Conservation (phyloP, 352 stramenopile genomes). For the Phytopythium mirpurense region DNA sequence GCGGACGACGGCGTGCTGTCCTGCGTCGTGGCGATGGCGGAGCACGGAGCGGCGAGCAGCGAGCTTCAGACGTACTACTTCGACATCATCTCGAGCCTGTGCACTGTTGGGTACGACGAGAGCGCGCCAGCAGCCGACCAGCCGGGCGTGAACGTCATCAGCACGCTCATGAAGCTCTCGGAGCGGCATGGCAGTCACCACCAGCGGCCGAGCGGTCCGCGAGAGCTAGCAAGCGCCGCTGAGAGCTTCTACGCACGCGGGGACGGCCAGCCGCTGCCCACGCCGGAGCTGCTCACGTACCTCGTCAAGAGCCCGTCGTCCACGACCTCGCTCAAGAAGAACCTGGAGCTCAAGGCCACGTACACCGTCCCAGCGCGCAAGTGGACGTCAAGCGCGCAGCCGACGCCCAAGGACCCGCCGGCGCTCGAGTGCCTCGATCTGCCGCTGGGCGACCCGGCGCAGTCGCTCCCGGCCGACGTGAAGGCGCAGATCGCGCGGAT, state of each 20-base stretch:
- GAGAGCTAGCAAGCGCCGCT: neutral
- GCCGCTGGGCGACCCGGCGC: constrained; percentile 45
- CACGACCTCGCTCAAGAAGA: constrained; percentile 53
- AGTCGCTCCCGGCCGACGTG: constrained; percentile 37
- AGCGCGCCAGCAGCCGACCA: constrained; percentile 15
- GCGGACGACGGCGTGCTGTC: constrained; percentile 50
- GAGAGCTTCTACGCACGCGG: constrained; percentile 44
- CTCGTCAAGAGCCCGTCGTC: constrained; percentile 48
- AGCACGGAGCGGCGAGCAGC: constrained; percentile 13
- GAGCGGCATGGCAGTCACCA: constrained; percentile 29
- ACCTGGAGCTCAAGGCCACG: constrained; percentile 54
- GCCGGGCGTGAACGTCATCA: constrained; percentile 65
- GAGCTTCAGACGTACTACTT: constrained; percentile 57
- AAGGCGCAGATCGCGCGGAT: constrained; percentile 46
- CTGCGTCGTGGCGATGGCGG: constrained; percentile 43
- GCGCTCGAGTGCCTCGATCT: constrained; percentile 54
- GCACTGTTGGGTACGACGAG: constrained; percentile 50
- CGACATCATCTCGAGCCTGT: constrained; percentile 70
- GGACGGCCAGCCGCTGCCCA: constrained; percentile 19
- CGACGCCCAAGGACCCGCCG: constrained; percentile 43
- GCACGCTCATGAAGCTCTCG: constrained; percentile 62
- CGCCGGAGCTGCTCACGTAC: constrained; percentile 45
- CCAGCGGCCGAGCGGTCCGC: neutral
- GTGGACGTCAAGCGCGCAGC: constrained; percentile 38
- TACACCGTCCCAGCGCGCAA: constrained; percentile 60